Evolutionary conservation across 192 early-diverging fungal genomes (phyloP), one percentile per base, ranked within the genome.

Genomic region (Dissophora ornata): DNA sequence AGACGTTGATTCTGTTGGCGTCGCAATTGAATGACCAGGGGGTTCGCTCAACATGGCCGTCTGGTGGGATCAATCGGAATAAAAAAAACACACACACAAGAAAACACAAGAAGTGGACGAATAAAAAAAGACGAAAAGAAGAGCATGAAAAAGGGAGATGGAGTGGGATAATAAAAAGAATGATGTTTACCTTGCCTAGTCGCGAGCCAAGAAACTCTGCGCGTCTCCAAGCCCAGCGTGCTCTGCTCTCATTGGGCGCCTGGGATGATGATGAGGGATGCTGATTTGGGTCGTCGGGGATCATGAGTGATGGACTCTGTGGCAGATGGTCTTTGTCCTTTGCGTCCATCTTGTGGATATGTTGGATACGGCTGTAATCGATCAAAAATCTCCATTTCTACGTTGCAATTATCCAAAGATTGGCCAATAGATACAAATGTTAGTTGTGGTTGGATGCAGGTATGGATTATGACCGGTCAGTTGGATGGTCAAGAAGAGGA

Each of bases 331-430:
- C 15, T n/a, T 42, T 29, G 22, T 21, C 51, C 18, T 53, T 12
- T 4, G 62, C 63, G 38, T 75, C 61, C 57, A 60, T 46, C 48
- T 75, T 67, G 36, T 75, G 62, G 28, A 75, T 67, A 22, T 67
- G 51, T 26, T 64, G 42, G 15, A 55, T 61, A 12, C 71, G 62
- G 33, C 57, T 66, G 36, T 67, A 55, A 6, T 75, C 71, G 33
- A 75, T 67, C 40, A 75, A 21, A 24, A 67, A 50, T 45, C 71
- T 66, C 71, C 71, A 75, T 47, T 75, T 75, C 71, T 75, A 66
- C 28, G 32, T 12, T 25, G 36, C 36, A 38, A 9, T 38, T 16
- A 45, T 45, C 36, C 25, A 26, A 64, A 21, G 38, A 63, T 16
- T n/a, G n/a, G n/a, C n/a, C n/a, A n/a, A n/a, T n/a, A n/a, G n/a